Evolutionary conservation across 2,329 filamentous ascomycete species (phyloP).

Genomic region (Pseudocercospora fijiensis): DNA sequence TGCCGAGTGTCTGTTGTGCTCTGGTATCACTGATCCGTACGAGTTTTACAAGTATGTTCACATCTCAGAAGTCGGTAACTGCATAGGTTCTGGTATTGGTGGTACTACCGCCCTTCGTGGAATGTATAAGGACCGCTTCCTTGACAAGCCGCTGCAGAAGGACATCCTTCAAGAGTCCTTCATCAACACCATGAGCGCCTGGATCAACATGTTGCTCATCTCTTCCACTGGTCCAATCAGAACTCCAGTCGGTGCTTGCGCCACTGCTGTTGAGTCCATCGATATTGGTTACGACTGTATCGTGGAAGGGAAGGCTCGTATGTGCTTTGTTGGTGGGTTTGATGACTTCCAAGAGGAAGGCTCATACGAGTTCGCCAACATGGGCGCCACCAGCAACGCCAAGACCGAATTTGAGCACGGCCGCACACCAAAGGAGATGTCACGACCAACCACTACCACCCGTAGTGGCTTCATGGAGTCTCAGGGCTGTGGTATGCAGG

Average conservation of each 20-base stretch:
- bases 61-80: constrained; percentile 96
- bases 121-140: constrained; percentile 97
- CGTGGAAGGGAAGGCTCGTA: constrained; percentile 92
- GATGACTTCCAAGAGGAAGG: constrained; percentile 99
- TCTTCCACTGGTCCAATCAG: constrained; percentile 98
- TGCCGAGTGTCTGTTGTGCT: constrained; percentile 83
- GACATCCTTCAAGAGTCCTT: constrained; percentile 99
- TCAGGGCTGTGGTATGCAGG: constrained; percentile 94
- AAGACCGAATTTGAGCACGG: constrained; percentile 95
- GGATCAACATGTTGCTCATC: constrained; percentile 98
- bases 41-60: constrained; percentile 99
- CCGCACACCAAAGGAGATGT: constrained; percentile 96
- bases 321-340: constrained; percentile 97
- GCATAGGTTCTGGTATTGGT: constrained; percentile 96
- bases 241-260: constrained; percentile 95
- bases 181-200: constrained; percentile 99
- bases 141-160: constrained; percentile 96
- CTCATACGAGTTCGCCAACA: constrained; percentile 99
- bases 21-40: constrained; percentile 97
- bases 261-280: constrained; percentile 93
- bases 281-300: constrained; percentile 99
- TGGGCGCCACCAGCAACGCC: constrained; percentile 98
- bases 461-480: constrained; percentile 99
- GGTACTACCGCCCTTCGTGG: constrained; percentile 87
- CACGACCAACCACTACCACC: constrained; percentile 92